Base-by-base conservation (phyloP, 139 green algal genomes). In the Chlamydomonas sphaeroides region DNA sequence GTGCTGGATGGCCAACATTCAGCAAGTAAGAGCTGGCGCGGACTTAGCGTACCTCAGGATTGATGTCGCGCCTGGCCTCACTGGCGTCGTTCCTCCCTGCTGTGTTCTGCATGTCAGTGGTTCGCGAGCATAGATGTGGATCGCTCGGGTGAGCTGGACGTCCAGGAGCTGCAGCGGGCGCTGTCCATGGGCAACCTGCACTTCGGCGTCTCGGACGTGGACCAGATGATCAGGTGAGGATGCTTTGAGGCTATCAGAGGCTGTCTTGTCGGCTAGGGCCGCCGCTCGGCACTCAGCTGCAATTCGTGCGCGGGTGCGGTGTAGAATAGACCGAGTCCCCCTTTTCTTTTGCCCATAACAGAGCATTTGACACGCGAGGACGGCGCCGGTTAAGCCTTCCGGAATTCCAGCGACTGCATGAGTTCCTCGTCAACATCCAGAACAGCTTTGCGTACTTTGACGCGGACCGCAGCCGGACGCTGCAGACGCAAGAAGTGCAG, bases 391-490 rank as follows among this genome's bases (percentile, higher is more conserved):
- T 84, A 75, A 84, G 65, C 49, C 56, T 84, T 23, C 63, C 51
- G 28, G 77, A 84, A 26, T 84, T 84, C 49, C 77, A 84, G 36
- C 77, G 77, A 5, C 30, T 84, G 48, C 77, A 84, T 32, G 77
- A 84, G 35, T 84, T 84, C 48, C 65, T 84, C 1, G 21, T 84
- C 11, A 84, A 84, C 49, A 75, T 84, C 48, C 77, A 84, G 62
- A 84, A 65, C 63, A 84, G 77, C 49, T 84, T 84, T 41, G 65
- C 48, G 14, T 84, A 84, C n/a, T 84, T 84, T 42, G 77, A 84
- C 49, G 36, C 48, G 45, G 77, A 84, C 35, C 63, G 77, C 38
- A 76, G 49, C 63, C 48, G 65, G 35, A 76, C 77, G 65, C 65
- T 84, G 11, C 63, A 74, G 49, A 61, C 53, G 17, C 18, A 85